phyloP scores from a whole-genome alignment of 108 stramenopile species.

The Epithemia pelagica region DNA sequence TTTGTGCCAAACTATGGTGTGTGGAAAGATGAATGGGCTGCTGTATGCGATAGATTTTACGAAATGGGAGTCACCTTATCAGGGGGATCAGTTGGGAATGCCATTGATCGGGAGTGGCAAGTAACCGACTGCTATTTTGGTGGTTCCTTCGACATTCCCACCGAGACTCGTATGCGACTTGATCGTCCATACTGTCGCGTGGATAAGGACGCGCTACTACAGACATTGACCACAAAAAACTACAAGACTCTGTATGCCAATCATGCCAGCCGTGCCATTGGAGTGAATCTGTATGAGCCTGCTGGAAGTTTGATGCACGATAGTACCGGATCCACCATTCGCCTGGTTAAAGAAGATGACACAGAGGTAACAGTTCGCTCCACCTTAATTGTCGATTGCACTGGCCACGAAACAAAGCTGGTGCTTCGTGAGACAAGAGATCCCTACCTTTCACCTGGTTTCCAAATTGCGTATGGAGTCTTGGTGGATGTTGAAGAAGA shows the following conservation, averaged over 20 bases:
- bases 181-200: constrained; percentile 81
- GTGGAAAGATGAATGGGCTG: constrained; percentile 93
- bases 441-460: constrained; percentile 57
- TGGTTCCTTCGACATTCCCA: constrained; percentile 80
- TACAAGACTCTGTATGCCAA: constrained; percentile 56
- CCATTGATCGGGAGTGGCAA: constrained; percentile 72
- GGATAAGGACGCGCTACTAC: constrained; percentile 58
- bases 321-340: constrained; percentile 48
- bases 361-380: constrained; percentile 44
- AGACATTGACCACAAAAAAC: constrained; percentile 41
- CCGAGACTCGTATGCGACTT: constrained; percentile 55
- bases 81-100: constrained; percentile 23
- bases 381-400: constrained; percentile 86
- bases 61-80: constrained; percentile 35
- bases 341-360: constrained; percentile 39
- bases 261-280: constrained; percentile 58
- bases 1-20: constrained; percentile 92
- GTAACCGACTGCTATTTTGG: constrained; percentile 92
- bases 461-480: constrained; percentile 93
- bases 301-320: constrained; percentile 61
- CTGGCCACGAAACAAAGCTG: constrained; percentile 86
- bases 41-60: constrained; percentile 37
- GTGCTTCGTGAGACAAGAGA: constrained; percentile 66
- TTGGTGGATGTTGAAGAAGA: constrained; percentile 69
- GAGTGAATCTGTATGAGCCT: constrained; percentile 72